Evolutionary conservation across 2,329 filamentous ascomycete genomes (phyloP).

Genomic region (Colletotrichum sp.): DNA sequence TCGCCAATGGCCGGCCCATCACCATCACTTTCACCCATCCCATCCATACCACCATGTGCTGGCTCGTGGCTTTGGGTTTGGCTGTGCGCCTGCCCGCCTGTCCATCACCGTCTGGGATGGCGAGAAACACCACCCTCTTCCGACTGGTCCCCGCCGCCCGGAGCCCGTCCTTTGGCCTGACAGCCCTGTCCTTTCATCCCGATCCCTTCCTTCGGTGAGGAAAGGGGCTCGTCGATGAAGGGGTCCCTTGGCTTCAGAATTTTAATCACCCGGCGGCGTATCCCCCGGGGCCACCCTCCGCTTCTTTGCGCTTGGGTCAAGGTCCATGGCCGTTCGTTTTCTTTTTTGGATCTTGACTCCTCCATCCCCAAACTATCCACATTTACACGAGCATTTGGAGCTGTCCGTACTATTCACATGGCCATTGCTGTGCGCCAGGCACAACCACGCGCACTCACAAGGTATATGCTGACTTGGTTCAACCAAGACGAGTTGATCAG

Average conservation of each 20-base stretch:
- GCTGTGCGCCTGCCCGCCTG: not conserved
- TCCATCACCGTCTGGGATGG: not conserved
- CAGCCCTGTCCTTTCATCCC: not conserved
- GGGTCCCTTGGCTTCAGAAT: not conserved
- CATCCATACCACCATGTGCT: not conserved
- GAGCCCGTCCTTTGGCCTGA: not conserved
- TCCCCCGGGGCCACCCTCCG: not conserved
- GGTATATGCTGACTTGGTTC: not conserved
- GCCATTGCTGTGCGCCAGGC: not conserved
- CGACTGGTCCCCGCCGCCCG: conserved; percentile 5
- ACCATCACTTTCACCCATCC: not conserved
- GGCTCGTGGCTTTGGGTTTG: not conserved
- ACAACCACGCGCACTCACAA: not conserved
- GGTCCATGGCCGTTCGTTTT: not conserved
- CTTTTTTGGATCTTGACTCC: not conserved
- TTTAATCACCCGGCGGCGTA: not conserved
- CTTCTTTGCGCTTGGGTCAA: not conserved
- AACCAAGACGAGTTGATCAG: not conserved
- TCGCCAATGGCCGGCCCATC: not conserved
- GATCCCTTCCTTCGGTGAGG: not conserved
- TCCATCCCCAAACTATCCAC: not conserved
- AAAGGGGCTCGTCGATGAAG: not conserved
- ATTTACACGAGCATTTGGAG: not conserved
- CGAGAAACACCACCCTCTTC: conserved; percentile 13
- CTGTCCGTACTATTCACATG: not conserved